A percentile compares a stretch with the other conserved stretches of the same genome.
Evolutionary conservation across 306 rosid genomes (phyloP).

Genomic region (Ormosia semicastrata): DNA sequence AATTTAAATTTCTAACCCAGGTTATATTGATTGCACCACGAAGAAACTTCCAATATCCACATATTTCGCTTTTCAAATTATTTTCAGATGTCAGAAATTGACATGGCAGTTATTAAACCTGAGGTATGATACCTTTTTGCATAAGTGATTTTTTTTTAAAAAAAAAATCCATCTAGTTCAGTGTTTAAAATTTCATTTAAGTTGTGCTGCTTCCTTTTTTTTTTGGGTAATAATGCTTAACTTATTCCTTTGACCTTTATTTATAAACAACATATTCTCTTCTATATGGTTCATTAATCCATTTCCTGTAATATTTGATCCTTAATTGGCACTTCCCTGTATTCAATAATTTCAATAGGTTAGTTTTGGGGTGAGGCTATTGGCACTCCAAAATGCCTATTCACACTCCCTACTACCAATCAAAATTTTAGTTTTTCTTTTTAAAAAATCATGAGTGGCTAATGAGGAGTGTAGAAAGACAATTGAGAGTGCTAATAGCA

Average conservation of each 20-base stretch:
- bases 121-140: constrained; percentile 58
- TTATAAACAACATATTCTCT: neutral
- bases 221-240: neutral
- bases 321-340: neutral
- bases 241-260: neutral
- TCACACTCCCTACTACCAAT: too few species aligned
- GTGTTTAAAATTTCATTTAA: constrained; percentile 8
- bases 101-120: constrained; percentile 81
- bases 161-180: neutral
- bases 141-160: neutral
- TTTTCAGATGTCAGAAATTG: constrained; percentile 81
- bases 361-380: neutral
- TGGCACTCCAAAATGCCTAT: too few species aligned
- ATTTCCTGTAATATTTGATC: neutral
- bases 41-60: constrained; percentile 3
- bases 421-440: too few species aligned
- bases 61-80: constrained; percentile 2
- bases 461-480: too few species aligned
- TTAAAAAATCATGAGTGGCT: too few species aligned
- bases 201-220: neutral
- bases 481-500: too few species aligned
- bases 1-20: constrained; percentile 1
- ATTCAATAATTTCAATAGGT: neutral
- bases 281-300: neutral
- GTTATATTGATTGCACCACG: neutral